A percentile compares a stretch with the other conserved stretches of the same genome.
phyloP scores from a whole-genome alignment of 2,329 filamentous ascomycete genomes.

The Scedosporium aurantiacum region DNA sequence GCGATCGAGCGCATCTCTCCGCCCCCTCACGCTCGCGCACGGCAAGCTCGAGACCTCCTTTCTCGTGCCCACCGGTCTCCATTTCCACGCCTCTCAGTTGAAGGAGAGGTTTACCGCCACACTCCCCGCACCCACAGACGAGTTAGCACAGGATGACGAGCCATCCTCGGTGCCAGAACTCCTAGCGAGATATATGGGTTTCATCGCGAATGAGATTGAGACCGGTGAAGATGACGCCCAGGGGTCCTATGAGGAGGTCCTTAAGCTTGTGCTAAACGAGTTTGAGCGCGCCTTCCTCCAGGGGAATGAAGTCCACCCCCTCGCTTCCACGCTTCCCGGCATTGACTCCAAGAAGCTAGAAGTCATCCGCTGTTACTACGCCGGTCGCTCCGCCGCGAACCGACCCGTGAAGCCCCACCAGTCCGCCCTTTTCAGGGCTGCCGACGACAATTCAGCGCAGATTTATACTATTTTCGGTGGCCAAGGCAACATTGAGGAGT shows the following conservation, averaged over 20 bases:
- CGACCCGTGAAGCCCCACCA: constrained; percentile 84
- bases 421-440: constrained; percentile 83
- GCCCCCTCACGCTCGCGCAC: constrained; percentile 81
- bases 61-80: constrained; percentile 85
- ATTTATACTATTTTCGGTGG: constrained; percentile 94
- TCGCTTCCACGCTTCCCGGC: constrained; percentile 75
- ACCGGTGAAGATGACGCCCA: constrained; percentile 83
- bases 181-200: constrained; percentile 86
- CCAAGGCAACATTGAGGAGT: constrained; percentile 98
- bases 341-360: constrained; percentile 87
- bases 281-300: constrained; percentile 92
- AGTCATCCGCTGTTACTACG: constrained; percentile 85
- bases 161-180: constrained; percentile 92
- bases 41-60: constrained; percentile 95
- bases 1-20: constrained; percentile 82
- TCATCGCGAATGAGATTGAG: constrained; percentile 78
- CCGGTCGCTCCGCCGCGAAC: constrained; percentile 72
- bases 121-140: constrained; percentile 85
- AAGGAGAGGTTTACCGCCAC: constrained; percentile 81
- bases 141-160: constrained; percentile 96
- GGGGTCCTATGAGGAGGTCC: constrained; percentile 81
- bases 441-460: constrained; percentile 69
- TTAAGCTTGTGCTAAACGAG: constrained; percentile 87
- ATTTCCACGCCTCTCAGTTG: constrained; percentile 91
- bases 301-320: constrained; percentile 90